Evolutionary conservation across 2,329 filamentous ascomycete species (phyloP).

Genomic region (Amesomyces nigricolor): DNA sequence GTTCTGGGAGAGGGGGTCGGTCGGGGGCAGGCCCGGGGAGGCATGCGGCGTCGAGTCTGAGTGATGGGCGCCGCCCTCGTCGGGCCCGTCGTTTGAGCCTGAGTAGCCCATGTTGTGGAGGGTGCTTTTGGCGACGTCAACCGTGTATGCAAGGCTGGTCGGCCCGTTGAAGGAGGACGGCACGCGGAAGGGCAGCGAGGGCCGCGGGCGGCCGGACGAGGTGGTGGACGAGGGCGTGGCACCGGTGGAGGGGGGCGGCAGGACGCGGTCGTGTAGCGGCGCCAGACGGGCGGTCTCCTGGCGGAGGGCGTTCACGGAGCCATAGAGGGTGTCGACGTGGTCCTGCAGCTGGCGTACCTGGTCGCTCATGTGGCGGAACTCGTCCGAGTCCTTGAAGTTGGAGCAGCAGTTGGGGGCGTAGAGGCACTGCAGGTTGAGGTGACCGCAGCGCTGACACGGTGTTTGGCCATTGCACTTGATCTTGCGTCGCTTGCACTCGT

Average conservation of each 20-base stretch:
- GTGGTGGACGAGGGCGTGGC: conserved; percentile 40
- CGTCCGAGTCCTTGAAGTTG: conserved; percentile 87
- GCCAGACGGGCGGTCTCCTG: conserved; percentile 44
- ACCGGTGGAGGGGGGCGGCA: conserved; percentile 34
- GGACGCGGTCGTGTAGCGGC: conserved; percentile 39
- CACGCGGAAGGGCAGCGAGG: conserved; percentile 42
- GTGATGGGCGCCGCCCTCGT: conserved; percentile 48
- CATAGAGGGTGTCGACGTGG: conserved; percentile 73
- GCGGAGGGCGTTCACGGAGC: conserved; percentile 64
- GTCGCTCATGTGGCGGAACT: conserved; percentile 75
- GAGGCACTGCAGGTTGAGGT: conserved; percentile 59
- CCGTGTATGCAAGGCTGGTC: conserved; percentile 77
- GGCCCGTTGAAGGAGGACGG: conserved; percentile 72
- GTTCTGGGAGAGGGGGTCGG: conserved; percentile 33
- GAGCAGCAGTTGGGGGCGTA: conserved; percentile 63
- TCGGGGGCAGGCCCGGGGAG: conserved; percentile 32
- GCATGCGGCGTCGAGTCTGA: conserved; percentile 29
- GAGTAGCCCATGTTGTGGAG: conserved; percentile 86
- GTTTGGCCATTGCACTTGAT: conserved; percentile 69
- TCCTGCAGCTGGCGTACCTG: conserved; percentile 74
- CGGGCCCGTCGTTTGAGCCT: conserved; percentile 53
- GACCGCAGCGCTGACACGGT: conserved; percentile 62
- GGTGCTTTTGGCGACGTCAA: conserved; percentile 81
- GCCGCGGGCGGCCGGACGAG: conserved; percentile 34
- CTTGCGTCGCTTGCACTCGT: conserved; percentile 70